These are phyloP conservation scores for Ajuga chamaepitys DNA, from an alignment of 257 asterid genomes.

Conservation along the genomic window DNA sequence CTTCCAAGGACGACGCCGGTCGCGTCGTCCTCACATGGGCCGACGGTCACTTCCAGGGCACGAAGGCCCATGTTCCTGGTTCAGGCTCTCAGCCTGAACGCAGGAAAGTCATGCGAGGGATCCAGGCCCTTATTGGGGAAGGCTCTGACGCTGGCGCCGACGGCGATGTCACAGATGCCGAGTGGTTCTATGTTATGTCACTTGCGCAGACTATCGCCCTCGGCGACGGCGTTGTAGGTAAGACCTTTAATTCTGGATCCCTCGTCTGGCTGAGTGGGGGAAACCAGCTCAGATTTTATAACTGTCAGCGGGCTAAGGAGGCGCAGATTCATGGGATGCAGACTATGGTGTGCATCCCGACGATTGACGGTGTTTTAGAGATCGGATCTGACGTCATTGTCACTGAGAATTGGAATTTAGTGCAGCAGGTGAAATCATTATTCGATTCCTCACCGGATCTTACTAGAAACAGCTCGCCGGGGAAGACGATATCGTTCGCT, in stretches of 20 bases:
- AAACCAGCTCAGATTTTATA: constrained; percentile 45
- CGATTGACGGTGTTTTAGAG: constrained; percentile 50
- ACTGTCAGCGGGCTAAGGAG: constrained; percentile 61
- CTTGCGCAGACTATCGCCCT: constrained; percentile 48
- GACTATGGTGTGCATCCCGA: constrained; percentile 65
- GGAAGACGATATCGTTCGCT: constrained; percentile 11
- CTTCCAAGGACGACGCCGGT: constrained; percentile 30
- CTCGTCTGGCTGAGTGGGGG: constrained; percentile 60
- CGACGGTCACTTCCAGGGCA: constrained; percentile 62
- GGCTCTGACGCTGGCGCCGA: not conserved
- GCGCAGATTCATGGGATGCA: constrained; percentile 72
- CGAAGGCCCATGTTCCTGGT: not conserved
- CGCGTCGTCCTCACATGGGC: constrained; percentile 37
- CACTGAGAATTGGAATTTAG: constrained; percentile 40
- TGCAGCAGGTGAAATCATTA: constrained; percentile 40
- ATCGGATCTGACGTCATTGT: constrained; percentile 52
- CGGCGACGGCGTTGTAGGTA: constrained; percentile 48
- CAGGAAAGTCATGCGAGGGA: constrained; percentile 46
- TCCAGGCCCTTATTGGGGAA: constrained; percentile 50
- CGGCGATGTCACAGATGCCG: constrained; percentile 57
- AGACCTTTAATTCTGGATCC: constrained; percentile 49
- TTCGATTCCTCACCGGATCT: constrained; percentile 20
- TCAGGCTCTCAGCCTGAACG: constrained; percentile 39
- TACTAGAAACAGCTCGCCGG: not conserved
- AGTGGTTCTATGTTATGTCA: constrained; percentile 88